These are phyloP conservation scores for Colletotrichum trifolii DNA, from an alignment of 2,329 filamentous ascomycete genomes.

Conservation along the genomic window DNA sequence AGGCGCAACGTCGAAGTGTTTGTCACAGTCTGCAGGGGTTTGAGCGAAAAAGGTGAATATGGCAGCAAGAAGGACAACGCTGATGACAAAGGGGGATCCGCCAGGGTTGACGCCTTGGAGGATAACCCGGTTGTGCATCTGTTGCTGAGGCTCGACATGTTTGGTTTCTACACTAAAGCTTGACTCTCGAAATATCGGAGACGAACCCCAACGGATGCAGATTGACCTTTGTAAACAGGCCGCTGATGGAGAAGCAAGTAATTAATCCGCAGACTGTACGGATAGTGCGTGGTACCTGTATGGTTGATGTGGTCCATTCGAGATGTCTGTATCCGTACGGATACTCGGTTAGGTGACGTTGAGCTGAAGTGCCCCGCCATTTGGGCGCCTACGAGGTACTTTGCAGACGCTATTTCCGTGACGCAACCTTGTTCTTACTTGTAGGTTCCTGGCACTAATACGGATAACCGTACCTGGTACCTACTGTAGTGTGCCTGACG, in stretches of 20 bases:
- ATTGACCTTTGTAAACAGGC: constrained; percentile 12
- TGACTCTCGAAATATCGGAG: constrained; percentile 4
- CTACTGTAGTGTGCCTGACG: not conserved
- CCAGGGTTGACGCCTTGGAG: constrained; percentile 47
- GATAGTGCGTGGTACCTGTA: not conserved
- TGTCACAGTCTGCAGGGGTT: constrained; percentile 75
- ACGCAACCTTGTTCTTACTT: not conserved
- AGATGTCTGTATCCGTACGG: too few relatives aligned
- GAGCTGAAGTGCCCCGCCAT: not conserved
- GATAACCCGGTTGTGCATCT: constrained; percentile 76
- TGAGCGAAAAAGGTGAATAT: constrained; percentile 71
- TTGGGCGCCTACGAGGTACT: not conserved
- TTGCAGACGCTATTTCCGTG: too few relatives aligned
- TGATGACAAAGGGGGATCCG: constrained; percentile 43
- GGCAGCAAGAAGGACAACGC: constrained; percentile 46
- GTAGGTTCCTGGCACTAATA: not conserved
- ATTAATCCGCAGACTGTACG: too few relatives aligned
- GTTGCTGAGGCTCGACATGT: constrained; percentile 77
- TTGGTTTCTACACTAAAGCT: constrained; percentile 66
- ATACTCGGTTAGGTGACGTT: too few relatives aligned
- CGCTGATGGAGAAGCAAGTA: not conserved
- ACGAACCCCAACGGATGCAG: not conserved
- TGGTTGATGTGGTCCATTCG: too few relatives aligned
- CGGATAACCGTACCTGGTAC: not conserved
- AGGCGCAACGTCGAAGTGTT: constrained; percentile 80